Conservation (phyloP, 306 rosid genomes). For the Phaseolus lunatus region DNA sequence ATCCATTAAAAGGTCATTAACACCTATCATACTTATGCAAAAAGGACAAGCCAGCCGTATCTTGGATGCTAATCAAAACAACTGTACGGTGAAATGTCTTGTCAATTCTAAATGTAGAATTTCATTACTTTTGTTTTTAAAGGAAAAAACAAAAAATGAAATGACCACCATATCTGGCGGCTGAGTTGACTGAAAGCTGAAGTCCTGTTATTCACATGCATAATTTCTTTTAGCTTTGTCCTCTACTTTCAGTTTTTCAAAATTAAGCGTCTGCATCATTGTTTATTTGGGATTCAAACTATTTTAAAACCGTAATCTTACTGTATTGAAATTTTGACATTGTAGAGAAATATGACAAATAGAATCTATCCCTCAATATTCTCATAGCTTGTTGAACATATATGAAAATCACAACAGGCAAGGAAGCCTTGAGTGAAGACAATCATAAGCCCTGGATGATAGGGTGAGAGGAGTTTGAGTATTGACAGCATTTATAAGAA, state of each 20-base stretch:
- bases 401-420: neutral
- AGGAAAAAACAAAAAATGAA: neutral
- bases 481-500: neutral
- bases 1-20: constrained; percentile 39
- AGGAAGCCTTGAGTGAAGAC: neutral
- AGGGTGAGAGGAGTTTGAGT: neutral
- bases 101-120: constrained; percentile 50
- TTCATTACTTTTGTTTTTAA: constrained; percentile 44
- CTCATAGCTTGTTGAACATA: neutral
- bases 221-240: constrained; percentile 35
- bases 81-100: constrained; percentile 43
- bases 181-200: constrained; percentile 45
- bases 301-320: constrained; percentile 6
- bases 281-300: neutral
- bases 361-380: neutral
- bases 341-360: neutral
- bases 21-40: constrained; percentile 35
- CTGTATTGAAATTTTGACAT: neutral
- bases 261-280: neutral
- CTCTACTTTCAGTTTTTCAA: constrained; percentile 43
- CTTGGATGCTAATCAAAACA: constrained; percentile 50
- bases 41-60: constrained; percentile 35
- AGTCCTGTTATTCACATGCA: constrained; percentile 45
- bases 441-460: neutral
- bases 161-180: constrained; percentile 27